Evolutionary conservation across 2,329 filamentous ascomycete genomes (phyloP).

Genomic region (Fusarium caatingaense): DNA sequence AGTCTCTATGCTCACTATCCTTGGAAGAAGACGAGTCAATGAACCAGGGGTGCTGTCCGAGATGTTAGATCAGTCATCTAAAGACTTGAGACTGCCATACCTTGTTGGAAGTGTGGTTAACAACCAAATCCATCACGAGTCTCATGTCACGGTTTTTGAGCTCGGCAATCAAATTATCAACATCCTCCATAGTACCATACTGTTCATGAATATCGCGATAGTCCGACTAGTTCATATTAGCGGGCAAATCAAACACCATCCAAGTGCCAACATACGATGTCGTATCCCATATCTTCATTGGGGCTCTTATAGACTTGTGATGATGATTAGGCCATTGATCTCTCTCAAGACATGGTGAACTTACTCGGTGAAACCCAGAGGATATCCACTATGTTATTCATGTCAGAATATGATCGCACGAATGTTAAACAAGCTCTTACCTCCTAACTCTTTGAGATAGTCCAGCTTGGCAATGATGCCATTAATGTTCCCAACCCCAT

Average conservation of each 20-base stretch:
- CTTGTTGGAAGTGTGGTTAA: conserved; percentile 39
- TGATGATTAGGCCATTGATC: not conserved
- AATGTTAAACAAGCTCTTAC: not conserved
- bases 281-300: conserved; percentile 41
- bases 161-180: conserved; percentile 33
- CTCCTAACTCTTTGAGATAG: conserved; percentile 50
- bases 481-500: conserved; percentile 63
- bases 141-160: conserved; percentile 30
- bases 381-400: not conserved
- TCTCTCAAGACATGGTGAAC: fast-evolving
- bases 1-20: conserved; percentile 56
- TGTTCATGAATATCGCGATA: conserved; percentile 37
- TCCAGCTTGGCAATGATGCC: conserved; percentile 65
- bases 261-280: conserved; percentile 18
- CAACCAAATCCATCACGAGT: conserved; percentile 39
- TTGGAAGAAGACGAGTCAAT: conserved; percentile 33
- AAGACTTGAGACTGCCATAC: not conserved
- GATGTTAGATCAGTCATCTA: not conserved
- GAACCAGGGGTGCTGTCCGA: conserved; percentile 33
- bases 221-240: conserved; percentile 5
- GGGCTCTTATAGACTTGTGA: conserved; percentile 36
- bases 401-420: not conserved
- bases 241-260: fast-evolving
- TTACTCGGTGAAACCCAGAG: conserved; percentile 3
- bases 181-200: conserved; percentile 36